Conservation (phyloP, 169 alveolate species). For the Miamiensis avidus region DNA sequence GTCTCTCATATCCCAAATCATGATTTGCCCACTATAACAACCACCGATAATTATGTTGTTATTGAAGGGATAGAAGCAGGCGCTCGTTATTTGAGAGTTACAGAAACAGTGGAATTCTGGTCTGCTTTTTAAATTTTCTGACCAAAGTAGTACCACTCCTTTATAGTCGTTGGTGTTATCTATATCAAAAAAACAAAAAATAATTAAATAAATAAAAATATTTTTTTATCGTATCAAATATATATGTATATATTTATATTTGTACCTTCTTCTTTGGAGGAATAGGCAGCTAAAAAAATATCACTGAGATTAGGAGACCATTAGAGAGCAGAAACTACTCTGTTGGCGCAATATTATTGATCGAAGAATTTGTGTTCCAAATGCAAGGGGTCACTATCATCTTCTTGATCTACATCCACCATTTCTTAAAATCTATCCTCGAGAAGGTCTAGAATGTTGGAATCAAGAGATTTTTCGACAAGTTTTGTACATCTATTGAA, state of each 20-base stretch:
- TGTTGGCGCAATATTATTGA: constrained; percentile 12
- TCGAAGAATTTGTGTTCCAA: constrained; percentile 9
- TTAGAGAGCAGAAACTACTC: constrained; percentile 41
- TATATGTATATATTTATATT: not conserved
- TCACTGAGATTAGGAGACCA: constrained; percentile 44
- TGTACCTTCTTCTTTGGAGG: constrained; percentile 65
- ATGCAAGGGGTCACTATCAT: constrained; percentile 7
- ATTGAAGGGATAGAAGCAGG: constrained; percentile 86
- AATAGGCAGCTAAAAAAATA: constrained; percentile 73
- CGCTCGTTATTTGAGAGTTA: constrained; percentile 85
- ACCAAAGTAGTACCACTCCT: constrained; percentile 88
- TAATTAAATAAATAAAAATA: constrained; percentile 44
- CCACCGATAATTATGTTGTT: constrained; percentile 91
- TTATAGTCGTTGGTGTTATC: constrained; percentile 68
- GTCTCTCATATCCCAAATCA: constrained; percentile 93
- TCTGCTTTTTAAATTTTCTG: constrained; percentile 69
- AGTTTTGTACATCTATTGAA: constrained; percentile 53
- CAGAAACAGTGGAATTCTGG: constrained; percentile 89
- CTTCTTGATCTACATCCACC: constrained; percentile 14
- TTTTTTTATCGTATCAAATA: not conserved
- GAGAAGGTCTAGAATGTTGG: constrained; percentile 10
- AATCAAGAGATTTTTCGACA: constrained; percentile 55
- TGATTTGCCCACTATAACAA: constrained; percentile 87
- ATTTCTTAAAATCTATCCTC: constrained; percentile 19
- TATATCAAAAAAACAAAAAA: constrained; percentile 81